These are phyloP conservation scores for Viola odorata DNA, from an alignment of 345 rosid species.

Conservation along the genomic window DNA sequence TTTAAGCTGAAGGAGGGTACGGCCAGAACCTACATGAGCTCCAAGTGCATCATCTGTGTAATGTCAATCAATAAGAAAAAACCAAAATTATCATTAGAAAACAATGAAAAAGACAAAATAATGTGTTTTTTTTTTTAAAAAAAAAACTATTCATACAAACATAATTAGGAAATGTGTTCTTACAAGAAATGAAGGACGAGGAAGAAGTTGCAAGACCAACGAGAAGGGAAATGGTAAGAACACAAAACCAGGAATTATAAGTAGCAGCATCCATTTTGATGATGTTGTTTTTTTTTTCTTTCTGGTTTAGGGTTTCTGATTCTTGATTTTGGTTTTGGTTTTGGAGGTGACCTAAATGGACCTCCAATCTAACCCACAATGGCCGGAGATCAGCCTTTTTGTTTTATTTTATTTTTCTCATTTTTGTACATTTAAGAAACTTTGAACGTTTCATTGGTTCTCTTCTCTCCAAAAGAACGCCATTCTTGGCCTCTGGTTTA, in stretches of 20 bases:
- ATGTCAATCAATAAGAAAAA: too few relatives aligned
- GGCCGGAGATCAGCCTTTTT: not conserved
- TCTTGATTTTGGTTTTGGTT: not conserved
- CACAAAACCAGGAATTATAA: slow-evolving; percentile 12
- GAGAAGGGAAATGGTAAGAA: slow-evolving; percentile 28
- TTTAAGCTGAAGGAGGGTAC: slow-evolving; percentile 67
- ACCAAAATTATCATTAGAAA: too few relatives aligned
- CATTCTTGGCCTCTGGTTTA: too few relatives aligned
- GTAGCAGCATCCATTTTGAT: not conserved
- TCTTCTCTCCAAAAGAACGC: too few relatives aligned
- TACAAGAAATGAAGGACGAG: slow-evolving; percentile 38
- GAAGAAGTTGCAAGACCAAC: slow-evolving; percentile 28
- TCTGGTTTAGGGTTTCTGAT: too few relatives aligned
- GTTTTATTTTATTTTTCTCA: not conserved
- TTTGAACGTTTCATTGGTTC: too few relatives aligned
- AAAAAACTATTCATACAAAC: not conserved
- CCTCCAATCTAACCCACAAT: not conserved
- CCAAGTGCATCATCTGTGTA: slow-evolving; percentile 44
- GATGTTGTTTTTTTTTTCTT: not conserved
- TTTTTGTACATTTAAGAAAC: not conserved
- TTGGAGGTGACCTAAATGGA: slow-evolving; percentile 9
- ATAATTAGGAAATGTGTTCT: not conserved
- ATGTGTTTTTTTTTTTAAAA: too few relatives aligned
- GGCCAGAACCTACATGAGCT: slow-evolving; percentile 34
- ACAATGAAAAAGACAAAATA: too few relatives aligned